Evolutionary conservation across 768 basidiomycete genomes (phyloP), one percentile per base, ranked within the genome.

Genomic region (Leucocoprinus leucothites): DNA sequence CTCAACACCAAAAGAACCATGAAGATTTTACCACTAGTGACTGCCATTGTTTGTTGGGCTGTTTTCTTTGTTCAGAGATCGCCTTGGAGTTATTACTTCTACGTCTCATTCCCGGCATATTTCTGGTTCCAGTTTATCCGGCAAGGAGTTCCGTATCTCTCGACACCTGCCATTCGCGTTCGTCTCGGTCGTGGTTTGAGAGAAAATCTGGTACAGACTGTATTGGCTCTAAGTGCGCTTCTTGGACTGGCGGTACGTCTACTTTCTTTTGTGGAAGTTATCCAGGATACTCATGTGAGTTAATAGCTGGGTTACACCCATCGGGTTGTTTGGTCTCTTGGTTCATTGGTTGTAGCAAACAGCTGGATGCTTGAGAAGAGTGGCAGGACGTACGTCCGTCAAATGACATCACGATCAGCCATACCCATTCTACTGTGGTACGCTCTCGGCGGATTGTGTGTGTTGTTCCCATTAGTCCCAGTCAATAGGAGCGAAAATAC

Each of bases 61-160:
- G 62, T 78, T 9, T 90, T 91, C 63, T 73, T 72, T 36, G 41
- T 84, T n/a, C 88, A 92, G 63, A 71, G 67, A 21, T 82, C 85
- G 0, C 87, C 90, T 0, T 81, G 76, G 79, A 82, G 83, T 3
- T 89, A 90, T 62, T 92, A 87, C 63, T 54, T 89, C 40, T 94
- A 94, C 63, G 76, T 85, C 34, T 65, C 77, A 3, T 92, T 92
- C 58, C 89, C 91, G 0, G 77, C 80, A 28, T 91, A 82, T 69
- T 93, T 93, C 66, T 91, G 89, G 89, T 74, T 75, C 28, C 81
- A 78, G 51, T 82, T 84, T 45, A 50, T 75, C 43, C 55, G 66
- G 1, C 72, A 74, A 50, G 63, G 51, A 4, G 40, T 57, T 16
- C 55, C 59, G 19, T 49, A 48, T 41, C 2, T 65, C 11, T n/a